Base-by-base conservation (phyloP, 805 yeast genomes). In the Starmerella potacharoeniae region DNA sequence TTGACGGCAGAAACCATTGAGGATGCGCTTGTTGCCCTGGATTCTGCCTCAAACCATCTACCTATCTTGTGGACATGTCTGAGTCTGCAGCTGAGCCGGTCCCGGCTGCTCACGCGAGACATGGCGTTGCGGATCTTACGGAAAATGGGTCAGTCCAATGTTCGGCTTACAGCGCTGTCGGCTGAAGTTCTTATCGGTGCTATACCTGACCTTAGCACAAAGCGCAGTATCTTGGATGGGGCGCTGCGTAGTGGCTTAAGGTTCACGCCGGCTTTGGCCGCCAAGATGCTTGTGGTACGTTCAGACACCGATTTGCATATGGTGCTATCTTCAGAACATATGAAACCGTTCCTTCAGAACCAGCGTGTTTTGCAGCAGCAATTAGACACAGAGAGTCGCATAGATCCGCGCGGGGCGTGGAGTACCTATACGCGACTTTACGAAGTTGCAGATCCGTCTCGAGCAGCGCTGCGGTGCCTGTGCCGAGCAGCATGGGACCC, bases 401-500 rank as follows among this genome's bases (percentile, higher is more conserved):
- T 55, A 31, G 57, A 52, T 29, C 58, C 60, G 3, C 44, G 36
- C 1, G n/a, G 6, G 0, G 66, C 71, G 0, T 73, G 70, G 70
- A 57, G 59, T 1, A 66, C 72, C n/a, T 75, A 72, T 58, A 14
- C n/a, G 22, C 40, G 37, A 6, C 36, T 55, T 6, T 22, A 30
- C 29, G n/a, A 30, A 37, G 55, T 6, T 31, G 54, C 11, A 22
- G 56, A 49, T 31, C 67, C 59, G 35, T 64, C 58, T 57, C 60
- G 51, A 16, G 39, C 14, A 33, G 68, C 72, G 0, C 56, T 78
- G 2, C 56, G 69, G 3, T 76, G 82, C 0, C 67, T 84, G 30
- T 71, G 84, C 34, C 64, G 71, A 1, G 81, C 84, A 0, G 74
- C 83, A 6, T 64, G 69, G 59, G 53, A 56, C 42, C 52, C 59